Conservation (phyloP, 129 eudicot genomes). For the Flaveria linearis region DNA sequence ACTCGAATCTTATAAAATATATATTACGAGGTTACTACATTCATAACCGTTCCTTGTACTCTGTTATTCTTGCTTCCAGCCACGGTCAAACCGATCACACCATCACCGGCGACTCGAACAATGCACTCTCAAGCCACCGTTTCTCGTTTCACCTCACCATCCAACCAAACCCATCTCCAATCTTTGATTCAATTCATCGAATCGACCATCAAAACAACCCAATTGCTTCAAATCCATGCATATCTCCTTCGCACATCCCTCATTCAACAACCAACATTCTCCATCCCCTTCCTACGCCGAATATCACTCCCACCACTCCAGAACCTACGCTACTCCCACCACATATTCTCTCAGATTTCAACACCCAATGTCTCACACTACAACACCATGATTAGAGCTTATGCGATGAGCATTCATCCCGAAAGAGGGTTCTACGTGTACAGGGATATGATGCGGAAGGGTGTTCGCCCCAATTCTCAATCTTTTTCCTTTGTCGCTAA, state of each 20-base stretch:
- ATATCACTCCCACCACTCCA: constrained; percentile 41
- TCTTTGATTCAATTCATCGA: constrained; percentile 56
- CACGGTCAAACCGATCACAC: not conserved
- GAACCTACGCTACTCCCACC: constrained; percentile 41
- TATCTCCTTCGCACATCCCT: constrained; percentile 59
- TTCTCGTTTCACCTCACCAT: constrained; percentile 18
- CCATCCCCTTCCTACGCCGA: constrained; percentile 51
- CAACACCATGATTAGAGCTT: constrained; percentile 61
- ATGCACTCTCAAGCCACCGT: constrained; percentile 16
- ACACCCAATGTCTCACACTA: constrained; percentile 56
- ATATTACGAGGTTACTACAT: too few species aligned
- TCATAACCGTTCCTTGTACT: too few species aligned
- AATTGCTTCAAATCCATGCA: constrained; percentile 66
- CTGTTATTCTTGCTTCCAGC: too few species aligned
- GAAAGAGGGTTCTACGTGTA: constrained; percentile 51
- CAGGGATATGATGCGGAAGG: constrained; percentile 46
- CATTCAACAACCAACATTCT: constrained; percentile 43
- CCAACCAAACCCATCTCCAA: constrained; percentile 30
- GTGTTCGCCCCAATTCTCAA: constrained; percentile 48
- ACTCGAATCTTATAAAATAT: too few species aligned
- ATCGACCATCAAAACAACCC: constrained; percentile 51
- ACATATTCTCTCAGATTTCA: constrained; percentile 41
- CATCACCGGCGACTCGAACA: not conserved
- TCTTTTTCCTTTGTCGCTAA: constrained; percentile 52
- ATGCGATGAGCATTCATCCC: constrained; percentile 40